Evolutionary conservation across 2,329 filamentous ascomycete species (phyloP), one percentile per base, ranked within the genome.

Genomic region (Torrubiellomyces zombiae): DNA sequence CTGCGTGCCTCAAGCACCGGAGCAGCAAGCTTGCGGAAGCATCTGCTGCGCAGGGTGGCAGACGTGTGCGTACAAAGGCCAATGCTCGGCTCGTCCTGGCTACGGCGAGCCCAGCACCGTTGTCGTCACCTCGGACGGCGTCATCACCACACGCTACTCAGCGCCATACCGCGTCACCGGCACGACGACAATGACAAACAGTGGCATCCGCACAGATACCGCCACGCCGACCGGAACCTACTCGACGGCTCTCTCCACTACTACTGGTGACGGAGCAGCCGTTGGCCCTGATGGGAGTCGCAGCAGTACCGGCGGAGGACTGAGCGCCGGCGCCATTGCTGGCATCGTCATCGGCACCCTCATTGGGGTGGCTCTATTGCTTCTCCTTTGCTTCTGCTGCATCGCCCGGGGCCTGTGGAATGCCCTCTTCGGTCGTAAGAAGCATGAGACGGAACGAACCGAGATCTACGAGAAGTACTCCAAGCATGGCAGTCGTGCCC

Each of bases 281-380:
- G 55, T 49, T 14, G 48, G 45, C 7, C 44, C 39, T 10, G 45
- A 41, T 21, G 51, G 44, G 11, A 39, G 38, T 16, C 57, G 55
- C 17, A 46, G 48, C 22, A 53, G 49, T 20, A 39, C 34, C 18
- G 49, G 52, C 15, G 51, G 51, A 28, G 47, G 52, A 21, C 60
- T 85, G 27, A 78, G 72, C 38, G 65, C 60, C 21, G 78, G 77
- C 26, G 78, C 75, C 31, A 85, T 85, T 38, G 78, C 79, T 10
- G 78, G 78, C 31, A 85, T 85, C 39, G 78, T 85, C 35, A 73
- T 85, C 28, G 78, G 78, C 33, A 65, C 69, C 8, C 58, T 85
- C 24, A 63, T 64, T 9, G 78, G 75, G 32, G 58, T 82, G 18
- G 50, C 63, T 20, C 56, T 85, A 3, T 63, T 85, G 13, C 54